Percentiles rank a stretch among this genome's conserved stretches.
Evolutionary conservation across 2,329 filamentous ascomycete genomes (phyloP).

Genomic region (Elsinoe perseae): DNA sequence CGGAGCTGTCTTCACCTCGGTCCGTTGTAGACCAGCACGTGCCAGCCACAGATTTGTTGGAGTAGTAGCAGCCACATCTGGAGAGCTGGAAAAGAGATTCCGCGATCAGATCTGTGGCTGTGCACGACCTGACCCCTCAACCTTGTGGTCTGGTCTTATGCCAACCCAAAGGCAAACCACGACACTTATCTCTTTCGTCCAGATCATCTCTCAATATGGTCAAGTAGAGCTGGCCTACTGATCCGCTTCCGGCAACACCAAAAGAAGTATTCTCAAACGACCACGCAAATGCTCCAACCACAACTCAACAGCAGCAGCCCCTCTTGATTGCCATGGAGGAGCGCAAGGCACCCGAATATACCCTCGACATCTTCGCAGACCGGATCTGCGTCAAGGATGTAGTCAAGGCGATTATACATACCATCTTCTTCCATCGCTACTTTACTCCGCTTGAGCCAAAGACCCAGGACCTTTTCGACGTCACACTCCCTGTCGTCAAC

Average conservation of each 20-base stretch:
- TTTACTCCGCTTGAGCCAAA: slow-evolving; percentile 78
- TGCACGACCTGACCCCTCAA: background rate
- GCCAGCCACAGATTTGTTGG: background rate
- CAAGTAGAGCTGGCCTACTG: background rate
- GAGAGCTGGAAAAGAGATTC: background rate
- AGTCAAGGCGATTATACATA: slow-evolving; percentile 87
- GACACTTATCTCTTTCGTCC: background rate
- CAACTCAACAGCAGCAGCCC: background rate
- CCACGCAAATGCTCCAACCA: background rate
- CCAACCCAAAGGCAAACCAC: background rate
- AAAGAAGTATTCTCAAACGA: background rate
- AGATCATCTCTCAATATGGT: background rate
- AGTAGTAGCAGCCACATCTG: background rate
- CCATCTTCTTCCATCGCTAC: slow-evolving; percentile 98
- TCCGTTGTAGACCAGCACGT: too few species aligned
- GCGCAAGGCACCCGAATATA: slow-evolving; percentile 73
- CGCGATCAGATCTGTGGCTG: background rate
- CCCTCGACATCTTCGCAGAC: slow-evolving; percentile 88
- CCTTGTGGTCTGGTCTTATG: background rate
- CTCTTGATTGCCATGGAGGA: slow-evolving; percentile 47
- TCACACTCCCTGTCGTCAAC: slow-evolving; percentile 81
- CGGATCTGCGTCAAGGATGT: slow-evolving; percentile 84
- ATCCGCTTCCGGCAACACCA: too few species aligned
- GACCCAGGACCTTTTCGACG: slow-evolving; percentile 81
- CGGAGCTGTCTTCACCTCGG: background rate